Evolutionary conservation across 129 eudicot genomes (phyloP), one percentile per base, ranked within the genome.

Genomic region (Flaveria trinervia): DNA sequence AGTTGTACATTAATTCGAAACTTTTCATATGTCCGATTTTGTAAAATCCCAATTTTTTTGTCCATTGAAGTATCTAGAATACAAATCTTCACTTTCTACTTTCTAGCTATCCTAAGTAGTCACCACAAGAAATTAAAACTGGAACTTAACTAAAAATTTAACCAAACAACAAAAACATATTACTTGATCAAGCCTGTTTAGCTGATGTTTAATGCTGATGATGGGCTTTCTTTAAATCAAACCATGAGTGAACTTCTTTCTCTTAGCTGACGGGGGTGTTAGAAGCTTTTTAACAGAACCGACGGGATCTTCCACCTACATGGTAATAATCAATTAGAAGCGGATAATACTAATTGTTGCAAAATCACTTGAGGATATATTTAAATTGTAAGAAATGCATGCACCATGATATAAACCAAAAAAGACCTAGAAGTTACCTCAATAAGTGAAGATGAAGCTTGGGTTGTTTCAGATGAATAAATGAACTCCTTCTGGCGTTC

Each of bases 261-360:
- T 83, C 76, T 93, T 94, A 48, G 88, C 71, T 17, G 84, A 76
- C 9, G 96, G 96, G 15, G 90, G 81, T 54, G 82, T 76, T 69
- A 94, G 91, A 51, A 94, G 93, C 78, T 75, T 86, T 82, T 80
- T 81, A 33, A 94, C 88, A 55, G 94, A 94, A 55, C 86, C 85
- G 79, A 94, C 79, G 1, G 97, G 97, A 82, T 91, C 99, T 83
- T 91, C 92, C 73, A 94, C 92, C 99, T 94, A 87, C 77, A 83
- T 51, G 50, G 39, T 59, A 79, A 48, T 5, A 22, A 64, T 44
- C 17, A 1, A 68, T 41, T 9, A 74, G n/a, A 17, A 70, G 18
- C 48, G 30, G 71, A 18, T 28, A 8, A 61, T 50, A 16, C 23
- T 62, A 68, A 25, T 55, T 45, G 30, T 25, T n/a, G 15, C 23